A percentile compares a stretch with the other conserved stretches of the same genome.
Evolutionary conservation across 2,329 filamentous ascomycete species (phyloP).

Genomic region (Rutstroemia sp.): DNA sequence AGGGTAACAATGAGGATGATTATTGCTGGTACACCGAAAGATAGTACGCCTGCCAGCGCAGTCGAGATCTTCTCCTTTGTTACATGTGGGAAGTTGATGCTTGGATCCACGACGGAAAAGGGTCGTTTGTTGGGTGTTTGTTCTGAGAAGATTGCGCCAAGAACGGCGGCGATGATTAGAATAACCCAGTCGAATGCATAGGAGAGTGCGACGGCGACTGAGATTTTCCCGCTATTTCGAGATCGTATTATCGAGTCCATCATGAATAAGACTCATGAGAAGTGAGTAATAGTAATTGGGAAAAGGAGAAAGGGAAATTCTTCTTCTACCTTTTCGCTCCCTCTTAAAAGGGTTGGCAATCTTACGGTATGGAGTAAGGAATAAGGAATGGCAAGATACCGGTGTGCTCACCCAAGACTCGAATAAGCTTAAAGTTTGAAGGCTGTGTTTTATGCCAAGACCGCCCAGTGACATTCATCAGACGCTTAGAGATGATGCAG

Average conservation of each 20-base stretch:
- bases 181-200: slow-evolving; percentile 8
- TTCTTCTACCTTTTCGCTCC: neutral
- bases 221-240: slow-evolving; percentile 4
- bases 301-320: neutral
- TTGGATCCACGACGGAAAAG: slow-evolving; percentile 65
- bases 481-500: no score
- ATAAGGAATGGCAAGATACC: no score
- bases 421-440: no score
- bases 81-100: slow-evolving; percentile 70
- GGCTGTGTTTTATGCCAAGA: no score
- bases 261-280: neutral
- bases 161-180: neutral
- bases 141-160: slow-evolving; percentile 1
- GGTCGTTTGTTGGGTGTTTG: slow-evolving; percentile 57
- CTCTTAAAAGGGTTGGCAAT: no score
- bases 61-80: slow-evolving; percentile 65
- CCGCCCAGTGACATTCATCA: no score
- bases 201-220: slow-evolving; percentile 1
- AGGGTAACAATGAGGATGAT: slow-evolving; percentile 64
- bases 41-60: slow-evolving; percentile 56
- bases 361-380: no score
- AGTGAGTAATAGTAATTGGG: neutral
- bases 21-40: slow-evolving; percentile 55
- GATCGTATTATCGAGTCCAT: slow-evolving; percentile 3
- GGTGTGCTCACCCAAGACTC: no score